phyloP scores from a whole-genome alignment of 257 asterid genomes.

The Nicotiana otophora region DNA sequence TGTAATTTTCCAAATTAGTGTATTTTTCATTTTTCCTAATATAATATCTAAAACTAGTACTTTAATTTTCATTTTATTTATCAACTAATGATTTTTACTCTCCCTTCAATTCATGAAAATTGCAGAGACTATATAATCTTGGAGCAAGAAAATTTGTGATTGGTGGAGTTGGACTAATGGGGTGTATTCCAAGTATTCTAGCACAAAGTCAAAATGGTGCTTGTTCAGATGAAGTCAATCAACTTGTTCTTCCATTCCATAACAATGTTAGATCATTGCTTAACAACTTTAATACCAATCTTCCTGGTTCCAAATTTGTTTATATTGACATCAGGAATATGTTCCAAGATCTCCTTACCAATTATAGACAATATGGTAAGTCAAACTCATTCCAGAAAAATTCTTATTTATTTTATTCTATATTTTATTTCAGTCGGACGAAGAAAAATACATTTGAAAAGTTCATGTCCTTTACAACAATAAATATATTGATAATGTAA shows the following conservation, averaged over 20 bases:
- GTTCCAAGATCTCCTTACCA: slow-evolving; percentile 73
- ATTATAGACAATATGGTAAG: slow-evolving; percentile 58
- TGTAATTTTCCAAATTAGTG: neutral
- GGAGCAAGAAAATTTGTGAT: slow-evolving; percentile 89
- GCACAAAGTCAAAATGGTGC: slow-evolving; percentile 45
- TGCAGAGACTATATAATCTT: slow-evolving; percentile 71
- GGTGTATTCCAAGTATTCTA: slow-evolving; percentile 85
- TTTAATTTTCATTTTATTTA: neutral
- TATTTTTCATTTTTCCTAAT: neutral
- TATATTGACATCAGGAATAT: slow-evolving; percentile 52
- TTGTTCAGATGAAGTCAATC: slow-evolving; percentile 65
- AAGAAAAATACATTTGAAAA: neutral
- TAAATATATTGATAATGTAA: too few relatives aligned
- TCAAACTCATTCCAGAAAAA: neutral
- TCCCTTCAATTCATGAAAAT: neutral
- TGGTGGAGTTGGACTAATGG: slow-evolving; percentile 80
- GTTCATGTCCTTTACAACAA: neutral
- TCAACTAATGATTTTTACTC: neutral
- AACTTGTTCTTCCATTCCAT: slow-evolving; percentile 54
- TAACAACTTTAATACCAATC: slow-evolving; percentile 44
- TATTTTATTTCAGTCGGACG: neutral
- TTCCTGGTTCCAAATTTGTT: slow-evolving; percentile 54
- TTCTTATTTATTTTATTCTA: neutral
- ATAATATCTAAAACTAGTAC: neutral
- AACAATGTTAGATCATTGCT: slow-evolving; percentile 65